Base-by-base conservation (phyloP, 2,329 filamentous ascomycete genomes). In the Sordariomycetes sp. region DNA sequence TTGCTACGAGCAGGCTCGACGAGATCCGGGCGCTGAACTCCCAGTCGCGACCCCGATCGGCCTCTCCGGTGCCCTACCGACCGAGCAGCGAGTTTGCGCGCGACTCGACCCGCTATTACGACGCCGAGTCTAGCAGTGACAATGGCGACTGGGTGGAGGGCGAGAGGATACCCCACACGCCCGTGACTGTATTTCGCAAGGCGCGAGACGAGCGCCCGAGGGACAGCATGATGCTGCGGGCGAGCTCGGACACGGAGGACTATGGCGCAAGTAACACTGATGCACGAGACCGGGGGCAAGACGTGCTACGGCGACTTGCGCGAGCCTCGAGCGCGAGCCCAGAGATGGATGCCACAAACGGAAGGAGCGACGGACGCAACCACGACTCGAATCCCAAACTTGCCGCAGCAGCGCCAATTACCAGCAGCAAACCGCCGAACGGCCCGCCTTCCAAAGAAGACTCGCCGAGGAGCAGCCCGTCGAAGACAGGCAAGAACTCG, bases 21-120 rank as follows among this genome's bases (percentile, higher is more conserved):
- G 79, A 81, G 65, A 81, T 81, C 58, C 72, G 75, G 46, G 76
- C 79, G 58, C 71, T 68, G 59, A 80, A 82, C 64, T 73, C 75
- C 40, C 62, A 63, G 48, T 24, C 40, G 6, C 37, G 58, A 43
- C 43, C 58, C 54, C 75, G 75, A 11, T 65, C 72, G 7, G 78
- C 75, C 1, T 74, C 77, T 16, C 74, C 76, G 54, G 59, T 64
- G 14, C 66, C 64, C 53, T 71, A 68, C 10, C 68, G 62, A 48
- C 63, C 67, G 3, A 69, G 64, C 58, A 67, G 58, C 14, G 70
- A 70, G 51, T 61, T 60, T n/a, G 55, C 60, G n/a, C 57, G 57
- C 28, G 60, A 62, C 16, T 61, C 61, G 10, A 60, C 58, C 8
- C 16, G 25, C 20, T 54, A 54, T 34, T 59, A 46, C 50, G 69